These are phyloP conservation scores for Xylariaceae sp. DNA, from an alignment of 2,329 filamentous ascomycete genomes.

Conservation along the genomic window DNA sequence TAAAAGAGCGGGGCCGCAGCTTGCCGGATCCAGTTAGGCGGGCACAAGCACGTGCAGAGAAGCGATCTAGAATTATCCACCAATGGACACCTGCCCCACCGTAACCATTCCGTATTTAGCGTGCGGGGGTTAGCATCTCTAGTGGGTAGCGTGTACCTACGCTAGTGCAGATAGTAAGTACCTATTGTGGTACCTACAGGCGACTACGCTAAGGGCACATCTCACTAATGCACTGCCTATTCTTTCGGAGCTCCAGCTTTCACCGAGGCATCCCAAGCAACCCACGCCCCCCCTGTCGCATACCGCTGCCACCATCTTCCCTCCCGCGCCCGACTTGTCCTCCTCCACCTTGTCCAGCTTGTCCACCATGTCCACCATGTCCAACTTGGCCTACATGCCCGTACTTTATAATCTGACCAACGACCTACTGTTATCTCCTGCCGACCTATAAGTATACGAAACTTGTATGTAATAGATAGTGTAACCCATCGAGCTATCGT, in stretches of 20 bases:
- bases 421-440: neutral
- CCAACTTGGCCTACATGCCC: too few species aligned
- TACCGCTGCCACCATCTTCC: too few species aligned
- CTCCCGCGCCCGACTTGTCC: too few species aligned
- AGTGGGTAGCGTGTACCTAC: neutral
- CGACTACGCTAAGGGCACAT: neutral
- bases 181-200: neutral
- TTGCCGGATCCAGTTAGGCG: neutral
- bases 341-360: too few species aligned
- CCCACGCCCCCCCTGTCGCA: too few species aligned
- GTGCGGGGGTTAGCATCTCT: neutral
- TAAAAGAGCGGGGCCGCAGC: neutral
- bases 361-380: too few species aligned
- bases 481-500: neutral
- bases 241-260: neutral
- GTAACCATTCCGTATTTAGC: neutral
- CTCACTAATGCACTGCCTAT: neutral
- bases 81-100: neutral
- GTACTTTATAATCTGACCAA: neutral
- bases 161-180: neutral
- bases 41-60: neutral
- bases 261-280: neutral
- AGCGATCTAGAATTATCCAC: neutral
- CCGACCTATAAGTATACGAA: neutral
- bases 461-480: neutral